Evolutionary conservation across 257 asterid genomes (phyloP), one percentile per base, ranked within the genome.

Genomic region (Plectranthus barbatus): DNA sequence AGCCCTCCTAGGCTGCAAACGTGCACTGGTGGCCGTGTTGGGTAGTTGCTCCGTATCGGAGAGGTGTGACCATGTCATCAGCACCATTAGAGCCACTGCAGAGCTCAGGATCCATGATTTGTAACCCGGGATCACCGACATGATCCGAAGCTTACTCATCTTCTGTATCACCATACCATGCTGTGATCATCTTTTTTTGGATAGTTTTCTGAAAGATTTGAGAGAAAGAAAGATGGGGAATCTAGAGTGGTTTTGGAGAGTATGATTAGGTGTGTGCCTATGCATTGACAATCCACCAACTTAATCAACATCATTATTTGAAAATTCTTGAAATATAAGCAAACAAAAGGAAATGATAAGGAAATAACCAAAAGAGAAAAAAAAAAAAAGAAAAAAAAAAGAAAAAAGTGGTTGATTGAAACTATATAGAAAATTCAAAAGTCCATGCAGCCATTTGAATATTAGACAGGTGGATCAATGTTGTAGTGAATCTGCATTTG

Each of bases 21-120:
- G 62, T 18, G 67, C 77, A 15, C 12, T 20, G 17, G 7, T 61
- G 17, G 7, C 57, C 4, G 20, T 37, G 36, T 39, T 64, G 4
- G 78, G 41, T 41, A 37, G 12, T 8, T 34, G 48, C 29, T 36
- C 64, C 0, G 41, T 20, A 24, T 47, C 48, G 12, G 51, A 41
- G 2, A 23, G 49, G 0, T 41, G 60, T 29, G 74, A 62, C 74
- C 70, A 71, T 17, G 67, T 40, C 0, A 74, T 49, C n/a, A 80
- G 6, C 12, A 80, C 49, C 66, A 58, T 40, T 5, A 76, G 20
- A 46, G 62, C 33, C 3, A 67, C 61, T 23, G 67, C 64, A 9
- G 63, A 47, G 63, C 68, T 69, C 24, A 75, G 51, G 37, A 83
- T 49, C 72, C 79, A 75, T 11, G 64, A 42, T 7, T 60, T 72